These are phyloP conservation scores for Solanum ossicruentum DNA, from an alignment of 257 asterid genomes.

Conservation along the genomic window DNA sequence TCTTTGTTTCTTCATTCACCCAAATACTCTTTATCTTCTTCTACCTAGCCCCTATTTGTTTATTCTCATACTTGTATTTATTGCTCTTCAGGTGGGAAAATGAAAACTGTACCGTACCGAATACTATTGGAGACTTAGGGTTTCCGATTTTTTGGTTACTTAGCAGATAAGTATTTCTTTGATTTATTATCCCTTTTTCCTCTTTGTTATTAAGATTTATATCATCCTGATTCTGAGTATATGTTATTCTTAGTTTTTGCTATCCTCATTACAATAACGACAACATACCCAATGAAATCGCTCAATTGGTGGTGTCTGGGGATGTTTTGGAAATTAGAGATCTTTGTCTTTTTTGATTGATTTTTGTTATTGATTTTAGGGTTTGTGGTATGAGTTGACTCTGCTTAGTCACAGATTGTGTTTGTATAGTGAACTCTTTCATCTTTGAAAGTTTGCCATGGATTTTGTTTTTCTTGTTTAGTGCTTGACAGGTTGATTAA, in stretches of 20 bases:
- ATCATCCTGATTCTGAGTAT: neutral
- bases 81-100: neutral
- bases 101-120: neutral
- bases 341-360: neutral
- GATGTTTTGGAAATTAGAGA: neutral
- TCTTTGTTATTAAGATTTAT: neutral
- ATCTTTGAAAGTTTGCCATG: neutral
- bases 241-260: neutral
- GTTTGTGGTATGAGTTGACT: conserved; percentile 3
- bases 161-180: neutral
- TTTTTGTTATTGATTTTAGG: conserved; percentile 8
- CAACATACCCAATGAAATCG: no score
- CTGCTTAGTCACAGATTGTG: neutral
- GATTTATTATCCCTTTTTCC: neutral
- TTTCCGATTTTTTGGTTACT: neutral
- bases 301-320: no score
- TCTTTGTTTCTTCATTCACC: neutral
- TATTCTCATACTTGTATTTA: neutral
- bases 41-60: neutral
- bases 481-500: neutral
- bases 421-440: neutral
- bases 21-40: neutral
- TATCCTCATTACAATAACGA: neutral
- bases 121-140: neutral
- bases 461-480: neutral